These are phyloP conservation scores for Ciborinia camelliae DNA, from an alignment of 2,329 filamentous ascomycete genomes.

Conservation along the genomic window DNA sequence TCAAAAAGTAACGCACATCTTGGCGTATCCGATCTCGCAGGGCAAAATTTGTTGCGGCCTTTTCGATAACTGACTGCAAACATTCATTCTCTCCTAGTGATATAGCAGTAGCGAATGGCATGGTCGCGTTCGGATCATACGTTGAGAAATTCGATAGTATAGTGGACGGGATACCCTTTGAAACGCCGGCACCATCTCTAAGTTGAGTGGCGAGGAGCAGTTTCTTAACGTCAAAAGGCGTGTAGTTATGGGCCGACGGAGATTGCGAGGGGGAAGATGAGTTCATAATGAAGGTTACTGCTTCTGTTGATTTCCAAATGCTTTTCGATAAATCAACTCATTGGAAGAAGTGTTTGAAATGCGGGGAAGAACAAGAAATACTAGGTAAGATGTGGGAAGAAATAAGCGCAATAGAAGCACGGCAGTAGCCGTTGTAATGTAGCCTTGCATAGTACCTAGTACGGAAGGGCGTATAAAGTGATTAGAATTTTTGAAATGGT, in stretches of 20 bases:
- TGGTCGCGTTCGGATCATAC: neutral
- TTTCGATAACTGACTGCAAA: neutral
- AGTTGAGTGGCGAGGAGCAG: neutral
- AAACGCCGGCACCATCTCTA: neutral
- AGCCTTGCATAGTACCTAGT: constrained; percentile 7
- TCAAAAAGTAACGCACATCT: neutral
- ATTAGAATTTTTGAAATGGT: neutral
- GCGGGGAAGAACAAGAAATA: neutral
- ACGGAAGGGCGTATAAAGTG: neutral
- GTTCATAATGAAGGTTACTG: neutral
- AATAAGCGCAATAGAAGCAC: neutral
- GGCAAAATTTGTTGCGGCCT: neutral
- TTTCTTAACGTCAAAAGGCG: constrained; percentile 2
- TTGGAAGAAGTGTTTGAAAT: neutral
- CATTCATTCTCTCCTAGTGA: constrained; percentile 3
- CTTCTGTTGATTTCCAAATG: neutral
- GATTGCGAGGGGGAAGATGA: neutral
- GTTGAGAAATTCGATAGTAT: neutral
- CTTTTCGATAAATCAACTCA: neutral
- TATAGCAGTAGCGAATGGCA: neutral
- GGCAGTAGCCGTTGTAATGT: neutral
- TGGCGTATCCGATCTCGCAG: neutral
- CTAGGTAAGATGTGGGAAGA: neutral
- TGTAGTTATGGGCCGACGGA: neutral
- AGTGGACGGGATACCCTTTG: neutral